phyloP scores from a whole-genome alignment of 2,329 filamentous ascomycete genomes.

The Monosporascus sp. region DNA sequence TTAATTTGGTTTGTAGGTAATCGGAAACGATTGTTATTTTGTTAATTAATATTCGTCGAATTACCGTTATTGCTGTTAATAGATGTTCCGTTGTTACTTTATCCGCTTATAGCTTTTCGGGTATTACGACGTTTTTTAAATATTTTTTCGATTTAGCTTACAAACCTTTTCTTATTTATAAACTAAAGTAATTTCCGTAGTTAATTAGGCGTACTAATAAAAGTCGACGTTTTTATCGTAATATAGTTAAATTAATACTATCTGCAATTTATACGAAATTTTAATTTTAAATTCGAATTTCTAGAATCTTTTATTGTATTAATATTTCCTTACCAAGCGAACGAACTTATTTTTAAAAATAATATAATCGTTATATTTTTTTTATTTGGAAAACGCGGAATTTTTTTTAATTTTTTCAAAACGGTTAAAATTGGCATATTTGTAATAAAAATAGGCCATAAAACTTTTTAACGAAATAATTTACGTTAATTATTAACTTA shows the following conservation, averaged over 20 bases:
- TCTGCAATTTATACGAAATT: no score
- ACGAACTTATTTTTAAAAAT: background rate
- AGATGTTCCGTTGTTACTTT: no score
- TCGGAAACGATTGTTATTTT: no score
- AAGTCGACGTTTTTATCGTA: background rate
- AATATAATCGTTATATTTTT: background rate
- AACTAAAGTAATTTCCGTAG: background rate
- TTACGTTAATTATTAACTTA: no score
- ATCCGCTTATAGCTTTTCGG: no score
- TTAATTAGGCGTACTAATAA: background rate
- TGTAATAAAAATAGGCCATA: constrained; percentile 2
- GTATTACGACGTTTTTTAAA: no score
- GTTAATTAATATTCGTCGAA: no score
- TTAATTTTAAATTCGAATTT: background rate
- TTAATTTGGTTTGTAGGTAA: no score
- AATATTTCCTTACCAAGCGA: background rate
- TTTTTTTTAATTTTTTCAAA: background rate
- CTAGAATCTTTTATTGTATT: background rate
- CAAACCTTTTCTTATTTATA: no score
- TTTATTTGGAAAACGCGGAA: background rate
- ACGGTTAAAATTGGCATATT: background rate
- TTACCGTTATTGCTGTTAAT: no score
- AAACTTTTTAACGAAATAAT: background rate
- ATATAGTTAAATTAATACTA: background rate
- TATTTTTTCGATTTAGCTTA: no score